Conservation (phyloP, 73 alveolate genomes). For the Stentor coeruleus region DNA sequence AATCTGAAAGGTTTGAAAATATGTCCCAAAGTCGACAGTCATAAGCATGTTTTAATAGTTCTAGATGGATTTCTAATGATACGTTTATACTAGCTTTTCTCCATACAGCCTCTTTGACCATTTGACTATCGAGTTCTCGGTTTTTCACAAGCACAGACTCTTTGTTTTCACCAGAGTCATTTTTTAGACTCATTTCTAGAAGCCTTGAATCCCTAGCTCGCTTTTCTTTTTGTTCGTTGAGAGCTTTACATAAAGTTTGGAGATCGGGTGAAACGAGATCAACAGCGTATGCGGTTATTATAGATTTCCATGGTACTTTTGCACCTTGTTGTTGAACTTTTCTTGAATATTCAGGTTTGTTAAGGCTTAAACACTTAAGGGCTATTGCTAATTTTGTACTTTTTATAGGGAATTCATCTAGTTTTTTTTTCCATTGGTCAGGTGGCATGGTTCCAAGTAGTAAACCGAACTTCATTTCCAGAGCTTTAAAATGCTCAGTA, state of each 20-base stretch:
- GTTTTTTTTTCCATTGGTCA: slow-evolving; percentile 96
- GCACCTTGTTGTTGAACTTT: slow-evolving; percentile 65
- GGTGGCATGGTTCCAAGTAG: slow-evolving; percentile 80
- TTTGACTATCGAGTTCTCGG: slow-evolving; percentile 77
- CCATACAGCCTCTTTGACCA: slow-evolving; percentile 89
- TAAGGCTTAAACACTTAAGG: slow-evolving; percentile 70
- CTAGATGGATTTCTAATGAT: slow-evolving; percentile 94
- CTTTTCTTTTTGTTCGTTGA: slow-evolving; percentile 80
- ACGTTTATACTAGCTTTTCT: slow-evolving; percentile 75
- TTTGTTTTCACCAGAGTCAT: slow-evolving; percentile 59
- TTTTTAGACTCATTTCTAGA: slow-evolving; percentile 51
- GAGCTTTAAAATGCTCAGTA: slow-evolving; percentile 67
- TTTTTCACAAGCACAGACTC: slow-evolving; percentile 84
- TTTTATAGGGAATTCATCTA: slow-evolving; percentile 85
- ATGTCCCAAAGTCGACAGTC: slow-evolving; percentile 83
- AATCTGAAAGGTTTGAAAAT: slow-evolving; percentile 71
- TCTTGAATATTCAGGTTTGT: slow-evolving; percentile 65
- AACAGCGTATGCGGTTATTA: slow-evolving; percentile 61
- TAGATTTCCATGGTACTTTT: slow-evolving; percentile 69
- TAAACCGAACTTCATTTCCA: slow-evolving; percentile 88
- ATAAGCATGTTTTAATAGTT: slow-evolving; percentile 81
- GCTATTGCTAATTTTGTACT: slow-evolving; percentile 65
- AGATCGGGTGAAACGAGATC: slow-evolving; percentile 85
- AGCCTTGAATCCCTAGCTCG: slow-evolving; percentile 70
- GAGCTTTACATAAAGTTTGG: slow-evolving; percentile 78